Evolutionary conservation across 2,329 filamentous ascomycete species (phyloP).

Genomic region (Pyricularia sp.): DNA sequence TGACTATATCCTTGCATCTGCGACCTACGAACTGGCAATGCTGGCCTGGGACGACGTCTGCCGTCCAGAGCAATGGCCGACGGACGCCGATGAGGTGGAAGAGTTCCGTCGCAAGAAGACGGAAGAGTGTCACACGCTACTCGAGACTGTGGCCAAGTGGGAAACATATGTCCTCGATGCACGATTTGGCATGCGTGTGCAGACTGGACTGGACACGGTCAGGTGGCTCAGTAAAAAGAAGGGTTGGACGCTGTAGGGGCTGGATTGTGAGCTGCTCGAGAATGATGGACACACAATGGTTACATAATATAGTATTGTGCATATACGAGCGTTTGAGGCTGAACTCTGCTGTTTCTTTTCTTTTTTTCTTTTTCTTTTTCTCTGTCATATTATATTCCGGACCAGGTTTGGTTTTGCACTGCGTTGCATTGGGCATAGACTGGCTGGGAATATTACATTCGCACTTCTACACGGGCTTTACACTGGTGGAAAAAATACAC

Average conservation of each 20-base stretch:
- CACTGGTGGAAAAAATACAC: background rate
- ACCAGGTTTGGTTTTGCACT: background rate
- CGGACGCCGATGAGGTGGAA: constrained; percentile 13
- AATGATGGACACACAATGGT: background rate
- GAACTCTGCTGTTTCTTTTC: background rate
- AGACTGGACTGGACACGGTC: constrained; percentile 54
- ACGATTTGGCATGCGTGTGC: constrained; percentile 59
- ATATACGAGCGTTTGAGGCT: background rate
- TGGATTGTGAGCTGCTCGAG: background rate
- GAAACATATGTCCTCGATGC: constrained; percentile 62
- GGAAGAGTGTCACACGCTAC: constrained; percentile 47
- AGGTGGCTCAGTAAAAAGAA: constrained; percentile 37
- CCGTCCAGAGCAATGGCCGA: constrained; percentile 19
- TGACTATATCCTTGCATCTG: constrained; percentile 59
- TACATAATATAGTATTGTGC: background rate
- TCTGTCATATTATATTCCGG: background rate
- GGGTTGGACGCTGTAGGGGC: constrained; percentile 13
- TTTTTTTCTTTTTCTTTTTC: background rate
- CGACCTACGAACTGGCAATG: constrained; percentile 77
- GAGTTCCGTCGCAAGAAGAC: constrained; percentile 33
- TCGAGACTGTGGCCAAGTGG: constrained; percentile 58
- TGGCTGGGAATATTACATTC: background rate
- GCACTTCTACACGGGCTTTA: background rate
- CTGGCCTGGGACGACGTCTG: constrained; percentile 62
- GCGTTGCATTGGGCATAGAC: background rate